A percentile compares a stretch with the other conserved stretches of the same genome.
These are phyloP conservation scores for Rhodotorula toruloides DNA, from an alignment of 768 basidiomycete genomes.

Conservation along the genomic window DNA sequence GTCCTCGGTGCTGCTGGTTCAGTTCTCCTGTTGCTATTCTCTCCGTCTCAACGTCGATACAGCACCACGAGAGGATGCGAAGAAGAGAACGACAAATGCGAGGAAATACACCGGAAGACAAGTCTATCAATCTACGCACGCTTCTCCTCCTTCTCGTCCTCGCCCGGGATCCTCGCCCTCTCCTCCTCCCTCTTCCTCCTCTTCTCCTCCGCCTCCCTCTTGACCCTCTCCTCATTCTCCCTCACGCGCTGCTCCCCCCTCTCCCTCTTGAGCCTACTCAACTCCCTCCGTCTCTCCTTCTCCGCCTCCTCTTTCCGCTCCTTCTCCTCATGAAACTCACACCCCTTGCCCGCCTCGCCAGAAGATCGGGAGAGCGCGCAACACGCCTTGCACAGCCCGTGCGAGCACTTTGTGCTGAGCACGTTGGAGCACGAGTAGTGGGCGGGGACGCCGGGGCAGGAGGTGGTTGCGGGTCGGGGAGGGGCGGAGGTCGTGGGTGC, in stretches of 20 bases:
- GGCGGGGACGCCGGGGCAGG: background rate
- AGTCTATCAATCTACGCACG: background rate
- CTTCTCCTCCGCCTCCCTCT: background rate
- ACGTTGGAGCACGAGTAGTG: conserved; percentile 25
- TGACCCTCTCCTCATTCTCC: background rate
- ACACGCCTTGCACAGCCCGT: conserved; percentile 24
- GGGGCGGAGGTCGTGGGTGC: background rate
- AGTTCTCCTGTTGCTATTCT: background rate
- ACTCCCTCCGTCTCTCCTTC: conserved; percentile 1
- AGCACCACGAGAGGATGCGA: no score
- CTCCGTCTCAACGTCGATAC: background rate
- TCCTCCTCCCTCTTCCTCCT: background rate
- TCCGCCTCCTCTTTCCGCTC: conserved; percentile 7
- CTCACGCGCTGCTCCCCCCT: background rate
- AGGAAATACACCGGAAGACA: background rate
- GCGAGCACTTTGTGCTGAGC: conserved; percentile 23
- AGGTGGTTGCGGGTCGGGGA: background rate
- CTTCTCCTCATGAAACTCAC: conserved; percentile 33
- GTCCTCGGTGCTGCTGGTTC: background rate
- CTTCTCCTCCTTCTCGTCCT: background rate
- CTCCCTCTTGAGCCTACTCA: background rate
- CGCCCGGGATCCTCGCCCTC: background rate
- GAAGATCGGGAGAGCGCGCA: conserved; percentile 1
- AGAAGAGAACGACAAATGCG: background rate
- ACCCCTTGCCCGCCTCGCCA: conserved; percentile 4